phyloP scores from a whole-genome alignment of 805 yeast species.

The Scheffersomyces amazonensis region DNA sequence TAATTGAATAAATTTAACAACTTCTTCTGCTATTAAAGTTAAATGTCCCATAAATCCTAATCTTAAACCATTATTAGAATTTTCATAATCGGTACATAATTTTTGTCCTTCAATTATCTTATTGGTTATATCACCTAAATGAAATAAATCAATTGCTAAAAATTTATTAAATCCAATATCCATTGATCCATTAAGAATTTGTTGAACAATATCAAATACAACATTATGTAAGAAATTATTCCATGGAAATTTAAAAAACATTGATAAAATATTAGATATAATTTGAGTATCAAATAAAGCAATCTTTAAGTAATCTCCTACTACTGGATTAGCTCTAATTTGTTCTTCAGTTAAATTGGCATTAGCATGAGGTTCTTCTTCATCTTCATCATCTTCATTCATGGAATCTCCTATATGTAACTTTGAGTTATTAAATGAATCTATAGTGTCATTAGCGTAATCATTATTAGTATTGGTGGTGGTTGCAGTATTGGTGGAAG shows the following conservation, averaged over 20 bases:
- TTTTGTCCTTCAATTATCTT: conserved; percentile 46
- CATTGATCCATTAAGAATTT: conserved; percentile 46
- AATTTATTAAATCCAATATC: conserved; percentile 48
- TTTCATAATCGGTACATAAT: conserved; percentile 62
- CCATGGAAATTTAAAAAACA: conserved; percentile 48
- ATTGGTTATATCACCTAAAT: conserved; percentile 38
- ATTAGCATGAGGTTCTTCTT: conserved; percentile 42
- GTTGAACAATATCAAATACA: conserved; percentile 47
- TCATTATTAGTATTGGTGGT: conserved; percentile 15
- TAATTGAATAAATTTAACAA: conserved; percentile 73
- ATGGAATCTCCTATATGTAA: conserved; percentile 17
- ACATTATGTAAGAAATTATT: conserved; percentile 46
- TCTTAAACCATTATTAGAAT: conserved; percentile 51
- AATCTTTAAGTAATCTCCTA: conserved; percentile 43
- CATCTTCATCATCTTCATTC: conserved; percentile 26
- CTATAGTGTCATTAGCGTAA: conserved; percentile 28
- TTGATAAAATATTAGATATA: conserved; percentile 36
- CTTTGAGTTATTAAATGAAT: conserved; percentile 22
- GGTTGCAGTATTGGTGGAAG: conserved; percentile 6
- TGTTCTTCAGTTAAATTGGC: conserved; percentile 43
- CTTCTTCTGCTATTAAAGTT: conserved; percentile 92
- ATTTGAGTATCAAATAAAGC: conserved; percentile 43
- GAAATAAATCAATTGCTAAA: conserved; percentile 58
- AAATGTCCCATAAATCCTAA: conserved; percentile 97
- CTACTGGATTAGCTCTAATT: conserved; percentile 39